phyloP scores from a whole-genome alignment of 805 yeast genomes.

The Pichia phayaonensis region DNA sequence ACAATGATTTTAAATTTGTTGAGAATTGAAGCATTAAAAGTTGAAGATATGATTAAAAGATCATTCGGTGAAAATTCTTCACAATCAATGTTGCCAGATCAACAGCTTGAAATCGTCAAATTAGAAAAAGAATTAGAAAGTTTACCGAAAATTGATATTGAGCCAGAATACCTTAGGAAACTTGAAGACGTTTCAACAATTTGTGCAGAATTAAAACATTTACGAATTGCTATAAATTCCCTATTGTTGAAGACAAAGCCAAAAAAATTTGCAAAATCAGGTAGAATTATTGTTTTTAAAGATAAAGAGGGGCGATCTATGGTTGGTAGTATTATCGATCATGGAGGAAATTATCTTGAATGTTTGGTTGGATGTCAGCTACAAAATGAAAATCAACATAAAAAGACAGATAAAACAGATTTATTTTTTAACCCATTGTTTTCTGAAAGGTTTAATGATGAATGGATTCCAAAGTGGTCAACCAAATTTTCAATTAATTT shows the following conservation, averaged over 20 bases:
- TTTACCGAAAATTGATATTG: slow-evolving; percentile 26
- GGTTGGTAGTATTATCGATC: slow-evolving; percentile 1
- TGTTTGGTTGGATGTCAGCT: slow-evolving; percentile 28
- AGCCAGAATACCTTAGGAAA: slow-evolving; percentile 33
- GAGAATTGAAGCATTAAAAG: slow-evolving; percentile 88
- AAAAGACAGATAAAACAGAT: slow-evolving; percentile 12
- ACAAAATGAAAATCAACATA: neutral
- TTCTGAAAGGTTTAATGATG: slow-evolving; percentile 26
- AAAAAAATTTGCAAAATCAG: slow-evolving; percentile 42
- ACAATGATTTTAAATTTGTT: slow-evolving; percentile 89
- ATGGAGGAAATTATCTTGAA: slow-evolving; percentile 8
- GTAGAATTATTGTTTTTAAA: slow-evolving; percentile 52
- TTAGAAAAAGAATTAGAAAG: slow-evolving; percentile 39
- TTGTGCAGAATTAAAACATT: neutral
- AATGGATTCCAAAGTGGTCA: slow-evolving; percentile 30
- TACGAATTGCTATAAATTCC: slow-evolving; percentile 11
- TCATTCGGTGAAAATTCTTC: slow-evolving; percentile 89
- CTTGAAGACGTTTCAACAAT: slow-evolving; percentile 39
- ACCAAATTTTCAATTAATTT: slow-evolving; percentile 2
- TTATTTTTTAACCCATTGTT: slow-evolving; percentile 21
- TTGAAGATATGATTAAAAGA: slow-evolving; percentile 97
- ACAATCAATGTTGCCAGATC: slow-evolving; percentile 81
- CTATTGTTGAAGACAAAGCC: slow-evolving; percentile 40
- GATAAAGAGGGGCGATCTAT: slow-evolving; percentile 31
- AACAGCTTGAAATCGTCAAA: slow-evolving; percentile 55